Evolutionary conservation across 2,329 filamentous ascomycete genomes (phyloP).

Genomic region (Alternaria novae-zelandiae): DNA sequence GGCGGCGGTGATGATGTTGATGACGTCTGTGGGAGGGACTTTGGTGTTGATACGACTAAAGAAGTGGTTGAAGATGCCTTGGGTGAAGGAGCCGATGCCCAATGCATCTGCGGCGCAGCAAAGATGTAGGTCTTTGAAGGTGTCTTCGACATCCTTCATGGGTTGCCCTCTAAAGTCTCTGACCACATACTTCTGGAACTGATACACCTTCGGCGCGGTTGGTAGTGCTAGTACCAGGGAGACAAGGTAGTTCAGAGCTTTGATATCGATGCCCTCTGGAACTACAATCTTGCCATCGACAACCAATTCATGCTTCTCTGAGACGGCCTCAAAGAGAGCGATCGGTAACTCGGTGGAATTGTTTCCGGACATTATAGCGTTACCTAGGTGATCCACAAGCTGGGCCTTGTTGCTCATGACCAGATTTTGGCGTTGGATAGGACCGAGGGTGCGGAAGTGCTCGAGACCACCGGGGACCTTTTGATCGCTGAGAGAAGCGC

Average conservation of each 20-base stretch:
- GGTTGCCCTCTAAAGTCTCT: neutral
- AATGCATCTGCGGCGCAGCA: constrained; percentile 8
- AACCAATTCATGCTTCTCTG: neutral
- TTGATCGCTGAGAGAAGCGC: neutral
- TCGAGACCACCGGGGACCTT: neutral
- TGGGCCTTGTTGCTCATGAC: neutral
- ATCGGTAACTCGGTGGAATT: neutral
- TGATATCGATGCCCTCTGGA: neutral
- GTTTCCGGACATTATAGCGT: neutral
- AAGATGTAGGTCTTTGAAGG: neutral
- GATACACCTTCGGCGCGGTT: neutral
- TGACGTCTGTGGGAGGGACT: neutral
- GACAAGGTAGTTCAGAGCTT: neutral
- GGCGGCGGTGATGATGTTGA: constrained; percentile 3
- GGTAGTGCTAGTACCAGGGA: neutral
- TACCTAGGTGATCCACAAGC: neutral
- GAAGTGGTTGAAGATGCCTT: constrained; percentile 6
- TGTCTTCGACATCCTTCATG: neutral
- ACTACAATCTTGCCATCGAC: neutral
- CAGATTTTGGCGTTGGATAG: neutral
- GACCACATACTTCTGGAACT: neutral
- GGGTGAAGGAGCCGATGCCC: constrained; percentile 5
- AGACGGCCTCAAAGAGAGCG: neutral
- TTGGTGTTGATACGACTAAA: constrained; percentile 2
- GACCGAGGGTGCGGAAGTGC: neutral